These are phyloP conservation scores for Magnusiomyces suaveolens DNA, from an alignment of 1,139 yeast species.

Conservation along the genomic window DNA sequence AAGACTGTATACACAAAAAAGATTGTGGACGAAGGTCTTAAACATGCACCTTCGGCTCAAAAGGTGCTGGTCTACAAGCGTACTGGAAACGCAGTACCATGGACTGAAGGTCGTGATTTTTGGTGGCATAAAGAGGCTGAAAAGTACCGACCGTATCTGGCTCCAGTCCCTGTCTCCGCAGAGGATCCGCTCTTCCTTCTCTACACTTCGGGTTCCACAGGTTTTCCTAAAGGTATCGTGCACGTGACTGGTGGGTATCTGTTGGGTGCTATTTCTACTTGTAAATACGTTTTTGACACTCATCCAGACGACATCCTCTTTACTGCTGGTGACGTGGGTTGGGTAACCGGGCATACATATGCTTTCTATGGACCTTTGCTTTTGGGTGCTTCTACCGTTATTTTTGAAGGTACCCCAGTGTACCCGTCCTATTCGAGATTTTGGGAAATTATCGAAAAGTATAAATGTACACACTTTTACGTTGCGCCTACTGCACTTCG, in stretches of 20 bases:
- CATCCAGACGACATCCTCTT: conserved; percentile 63
- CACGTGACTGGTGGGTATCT: conserved; percentile 76
- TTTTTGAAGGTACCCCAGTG: conserved; percentile 81
- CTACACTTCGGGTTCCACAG: conserved; percentile 62
- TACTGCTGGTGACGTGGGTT: conserved; percentile 83
- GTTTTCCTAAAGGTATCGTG: conserved; percentile 60
- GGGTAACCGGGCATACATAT: conserved; percentile 84
- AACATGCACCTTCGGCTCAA: conserved; percentile 55
- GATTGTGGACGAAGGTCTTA: conserved; percentile 72
- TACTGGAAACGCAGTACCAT: conserved; percentile 61
- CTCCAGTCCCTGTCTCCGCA: conserved; percentile 48
- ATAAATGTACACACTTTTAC: conserved; percentile 73
- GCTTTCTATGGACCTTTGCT: conserved; percentile 74
- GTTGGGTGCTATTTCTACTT: conserved; percentile 57
- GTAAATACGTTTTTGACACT: conserved; percentile 68
- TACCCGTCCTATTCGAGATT: conserved; percentile 71
- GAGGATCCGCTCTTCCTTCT: conserved; percentile 57
- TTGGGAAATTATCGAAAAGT: conserved; percentile 73
- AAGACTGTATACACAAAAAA: conserved; percentile 74
- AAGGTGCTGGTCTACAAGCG: conserved; percentile 65
- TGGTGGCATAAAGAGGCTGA: conserved; percentile 75
- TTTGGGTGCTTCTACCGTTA: conserved; percentile 71
- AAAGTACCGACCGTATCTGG: conserved; percentile 55
- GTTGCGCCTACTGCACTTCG: conserved; percentile 88
- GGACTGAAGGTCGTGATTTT: conserved; percentile 52